A percentile compares a stretch with the other conserved stretches of the same genome.
phyloP scores from a whole-genome alignment of 495 filamentous ascomycete species.

The Podospora fimiseda region DNA sequence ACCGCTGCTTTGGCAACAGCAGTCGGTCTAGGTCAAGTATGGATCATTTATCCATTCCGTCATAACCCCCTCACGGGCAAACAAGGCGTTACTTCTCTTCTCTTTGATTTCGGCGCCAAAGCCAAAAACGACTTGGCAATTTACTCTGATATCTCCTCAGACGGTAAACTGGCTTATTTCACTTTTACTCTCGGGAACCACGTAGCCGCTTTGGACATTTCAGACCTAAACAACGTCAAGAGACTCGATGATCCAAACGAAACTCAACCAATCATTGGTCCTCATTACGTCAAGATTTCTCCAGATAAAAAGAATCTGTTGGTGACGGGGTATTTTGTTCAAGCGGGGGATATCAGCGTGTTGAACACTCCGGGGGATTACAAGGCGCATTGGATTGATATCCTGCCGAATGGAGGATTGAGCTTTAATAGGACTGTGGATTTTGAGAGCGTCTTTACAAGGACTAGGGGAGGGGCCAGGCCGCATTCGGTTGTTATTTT shows the following conservation, averaged over 20 bases:
- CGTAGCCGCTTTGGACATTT: slow-evolving; percentile 58
- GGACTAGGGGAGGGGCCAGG: slow-evolving; percentile 49
- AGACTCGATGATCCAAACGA: slow-evolving; percentile 55
- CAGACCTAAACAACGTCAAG: slow-evolving; percentile 52
- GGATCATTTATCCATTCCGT: slow-evolving; percentile 60
- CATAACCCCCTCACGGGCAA: slow-evolving; percentile 44
- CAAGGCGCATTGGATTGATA: slow-evolving; percentile 57
- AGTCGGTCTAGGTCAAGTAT: slow-evolving; percentile 55
- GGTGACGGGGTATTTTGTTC: slow-evolving; percentile 61
- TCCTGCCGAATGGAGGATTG: slow-evolving; percentile 47
- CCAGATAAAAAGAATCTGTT: slow-evolving; percentile 58
- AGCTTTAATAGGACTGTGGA: slow-evolving; percentile 54
- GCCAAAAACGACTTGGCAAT: slow-evolving; percentile 53
- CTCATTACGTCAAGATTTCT: slow-evolving; percentile 59
- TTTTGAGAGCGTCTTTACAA: slow-evolving; percentile 46
- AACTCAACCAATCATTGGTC: slow-evolving; percentile 53
- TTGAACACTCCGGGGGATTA: slow-evolving; percentile 59
- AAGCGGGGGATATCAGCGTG: slow-evolving; percentile 53
- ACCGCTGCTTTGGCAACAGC: slow-evolving; percentile 55
- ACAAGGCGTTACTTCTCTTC: slow-evolving; percentile 50
- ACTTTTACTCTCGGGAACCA: slow-evolving; percentile 58
- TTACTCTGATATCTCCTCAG: slow-evolving; percentile 55
- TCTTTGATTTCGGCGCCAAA: slow-evolving; percentile 52
- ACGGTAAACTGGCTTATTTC: slow-evolving; percentile 54
- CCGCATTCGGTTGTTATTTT: slow-evolving; percentile 55